Evolutionary conservation across 2,329 filamentous ascomycete genomes (phyloP).

Genomic region (Dothideomycetes sp.): DNA sequence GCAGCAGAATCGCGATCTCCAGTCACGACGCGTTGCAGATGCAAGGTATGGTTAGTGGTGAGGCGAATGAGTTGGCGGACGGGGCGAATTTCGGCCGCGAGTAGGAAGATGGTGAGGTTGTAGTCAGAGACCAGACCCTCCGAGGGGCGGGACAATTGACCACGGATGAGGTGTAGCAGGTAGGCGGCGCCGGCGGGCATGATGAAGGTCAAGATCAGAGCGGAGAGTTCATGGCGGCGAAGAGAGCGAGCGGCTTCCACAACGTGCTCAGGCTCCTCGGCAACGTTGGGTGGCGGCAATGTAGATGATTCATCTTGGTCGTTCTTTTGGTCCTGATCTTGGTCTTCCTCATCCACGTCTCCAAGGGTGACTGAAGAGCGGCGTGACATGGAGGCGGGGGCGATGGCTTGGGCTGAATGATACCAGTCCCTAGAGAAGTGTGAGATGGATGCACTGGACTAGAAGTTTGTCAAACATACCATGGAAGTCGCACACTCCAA

Average conservation of each 20-base stretch:
- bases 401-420: slow-evolving; percentile 32
- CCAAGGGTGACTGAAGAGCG: not conserved
- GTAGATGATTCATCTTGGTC: slow-evolving; percentile 7
- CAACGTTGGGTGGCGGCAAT: slow-evolving; percentile 1
- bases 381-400: slow-evolving; percentile 6
- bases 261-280: slow-evolving; percentile 11
- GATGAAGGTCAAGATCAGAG: slow-evolving; percentile 67
- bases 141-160: slow-evolving; percentile 69
- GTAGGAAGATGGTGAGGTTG: slow-evolving; percentile 81
- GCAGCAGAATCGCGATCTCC: slow-evolving; percentile 13
- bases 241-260: slow-evolving; percentile 49
- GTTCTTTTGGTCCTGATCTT: slow-evolving; percentile 1
- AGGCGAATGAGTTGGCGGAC: slow-evolving; percentile 72
- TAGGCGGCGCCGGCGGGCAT: slow-evolving; percentile 72
- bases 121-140: slow-evolving; percentile 86
- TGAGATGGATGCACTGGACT: not conserved
- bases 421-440: slow-evolving; percentile 38
- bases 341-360: slow-evolving; percentile 6
- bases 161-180: slow-evolving; percentile 69
- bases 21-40: slow-evolving; percentile 63
- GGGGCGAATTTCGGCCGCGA: slow-evolving; percentile 77
- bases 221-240: slow-evolving; percentile 61
- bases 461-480: slow-evolving; percentile 43
- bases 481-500: slow-evolving; percentile 84
- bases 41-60: slow-evolving; percentile 65